Base-by-base conservation (phyloP, 257 asterid species). In the Eustoma russellianum region DNA sequence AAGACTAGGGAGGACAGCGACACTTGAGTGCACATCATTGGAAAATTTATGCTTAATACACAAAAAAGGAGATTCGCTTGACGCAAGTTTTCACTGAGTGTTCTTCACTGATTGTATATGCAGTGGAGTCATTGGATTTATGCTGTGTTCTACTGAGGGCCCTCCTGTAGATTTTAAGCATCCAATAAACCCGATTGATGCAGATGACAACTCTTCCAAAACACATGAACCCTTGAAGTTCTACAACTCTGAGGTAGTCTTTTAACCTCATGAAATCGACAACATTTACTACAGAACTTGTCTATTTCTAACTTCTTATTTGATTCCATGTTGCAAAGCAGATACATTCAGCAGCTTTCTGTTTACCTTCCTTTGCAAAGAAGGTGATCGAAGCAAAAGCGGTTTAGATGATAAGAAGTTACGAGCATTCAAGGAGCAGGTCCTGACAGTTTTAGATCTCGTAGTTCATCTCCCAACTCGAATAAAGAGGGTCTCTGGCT, bases 311-410 rank as follows among this genome's bases (percentile, higher is more conserved):
- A 7, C 56, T 43, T 48, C 44, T 9, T 51, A 10, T 43, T 12
- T 19, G 14, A 0, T 12, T 30, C 0, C 0, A 11, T 17, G 2
- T 56, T 5, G 9, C 10, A 18, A 38, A 10, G 34, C 82, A 86
- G 98, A 77, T 91, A 66, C 94, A 91, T 68, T 74, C 89, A 43
- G 97, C 98, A 0, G 96, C 98, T 6, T 92, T 92, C 83, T 85
- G 94, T 59, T 72, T 92, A 64, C 98, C 98, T 17, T 76, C 98
- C 1, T 92, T 92, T 19, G 98, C 98, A 16, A 81, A 65, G 69
- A 88, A 75, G 62, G 93, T 88, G 70, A 92, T 92, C 1, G 94
- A 87, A 12, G 33, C 81, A n/a, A 82, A 76, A 66, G 72, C 75
- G n/a, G 71, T 59, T 5, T 81, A n/a, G 74, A 76, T 48, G 43